Evolutionary conservation across 2,329 filamentous ascomycete genomes (phyloP), one percentile per base, ranked within the genome.

Genomic region (Aureobasidium sp.): DNA sequence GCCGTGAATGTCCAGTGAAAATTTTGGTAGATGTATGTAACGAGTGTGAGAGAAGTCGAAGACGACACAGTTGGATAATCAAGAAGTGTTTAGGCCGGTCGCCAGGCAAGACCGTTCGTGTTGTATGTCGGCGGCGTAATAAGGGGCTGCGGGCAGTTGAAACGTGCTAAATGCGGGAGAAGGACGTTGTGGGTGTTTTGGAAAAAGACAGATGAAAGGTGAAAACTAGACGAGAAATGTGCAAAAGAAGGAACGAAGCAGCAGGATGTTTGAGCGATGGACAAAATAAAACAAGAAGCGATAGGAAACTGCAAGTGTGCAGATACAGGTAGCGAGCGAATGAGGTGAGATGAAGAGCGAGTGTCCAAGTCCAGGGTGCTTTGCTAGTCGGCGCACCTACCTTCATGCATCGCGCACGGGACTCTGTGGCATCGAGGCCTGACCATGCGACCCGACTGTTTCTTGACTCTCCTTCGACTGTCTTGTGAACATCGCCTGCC

Each of bases 41-140:
- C 57, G 57, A 60, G 26, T 43, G 57, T 51, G 57, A 51, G 46
- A 34, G 46, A 60, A 41, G 57, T 50, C 36, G 15, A 13, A 43
- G 57, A 60, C 57, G 37, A 60, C 57, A 43, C 24, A 50, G 29
- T 34, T 36, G 41, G 26, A 50, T 26, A 43, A 60, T 34, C 44
- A 12, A 41, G 26, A 60, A 51, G 46, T 51, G 34, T 41, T 60
- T 60, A 47, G 26, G 46, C 57, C 57, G 20, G 44, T 60, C 46
- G 46, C 36, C 37, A 24, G 29, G 46, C 55, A 59, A 59, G 37
- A 24, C 5, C 55, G 55, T 59, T 59, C 20, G 55, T 9, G 32
- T 41, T 60, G 41, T 51, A n/a, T 51, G 46, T 50, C 46, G 57
- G 55, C 55, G 46, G 57, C 57, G 57, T 34, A 46, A 60, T 50